Evolutionary conservation across 1,284 basidiomycete genomes (phyloP).

Genomic region (Fomitopsis pinicola): DNA sequence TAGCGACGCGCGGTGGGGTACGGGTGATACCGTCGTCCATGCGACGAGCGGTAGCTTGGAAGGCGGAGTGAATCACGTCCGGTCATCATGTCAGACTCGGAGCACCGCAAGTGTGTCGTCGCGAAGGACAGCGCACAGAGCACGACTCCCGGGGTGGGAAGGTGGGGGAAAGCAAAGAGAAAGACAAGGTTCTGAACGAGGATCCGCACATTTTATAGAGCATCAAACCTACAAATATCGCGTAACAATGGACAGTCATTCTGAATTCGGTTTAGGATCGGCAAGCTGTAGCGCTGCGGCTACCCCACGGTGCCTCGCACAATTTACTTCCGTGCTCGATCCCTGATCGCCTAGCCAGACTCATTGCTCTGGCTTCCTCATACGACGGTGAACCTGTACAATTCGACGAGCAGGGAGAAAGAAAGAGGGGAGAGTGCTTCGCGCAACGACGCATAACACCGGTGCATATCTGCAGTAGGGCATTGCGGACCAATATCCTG

Average conservation of each 20-base stretch:
- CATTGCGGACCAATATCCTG: too few relatives aligned
- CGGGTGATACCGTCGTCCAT: not conserved
- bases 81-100: not conserved
- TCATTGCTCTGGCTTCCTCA: not conserved
- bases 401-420: not conserved
- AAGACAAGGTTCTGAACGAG: not conserved
- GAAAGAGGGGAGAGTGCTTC: not conserved
- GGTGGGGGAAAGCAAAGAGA: not conserved
- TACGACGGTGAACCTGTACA: not conserved
- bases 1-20: not conserved
- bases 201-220: not conserved
- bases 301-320: not conserved
- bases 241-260: not conserved
- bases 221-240: not conserved
- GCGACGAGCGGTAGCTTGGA: not conserved
- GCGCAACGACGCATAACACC: not conserved
- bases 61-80: not conserved
- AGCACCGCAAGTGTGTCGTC: not conserved
- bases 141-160: not conserved
- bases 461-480: not conserved
- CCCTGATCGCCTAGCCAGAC: not conserved
- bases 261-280: constrained; percentile 1
- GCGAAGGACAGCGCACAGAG: not conserved
- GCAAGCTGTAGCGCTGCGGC: not conserved
- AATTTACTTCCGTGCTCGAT: not conserved